These are phyloP conservation scores for Benincasa hispida DNA, from an alignment of 306 rosid genomes.

Conservation along the genomic window DNA sequence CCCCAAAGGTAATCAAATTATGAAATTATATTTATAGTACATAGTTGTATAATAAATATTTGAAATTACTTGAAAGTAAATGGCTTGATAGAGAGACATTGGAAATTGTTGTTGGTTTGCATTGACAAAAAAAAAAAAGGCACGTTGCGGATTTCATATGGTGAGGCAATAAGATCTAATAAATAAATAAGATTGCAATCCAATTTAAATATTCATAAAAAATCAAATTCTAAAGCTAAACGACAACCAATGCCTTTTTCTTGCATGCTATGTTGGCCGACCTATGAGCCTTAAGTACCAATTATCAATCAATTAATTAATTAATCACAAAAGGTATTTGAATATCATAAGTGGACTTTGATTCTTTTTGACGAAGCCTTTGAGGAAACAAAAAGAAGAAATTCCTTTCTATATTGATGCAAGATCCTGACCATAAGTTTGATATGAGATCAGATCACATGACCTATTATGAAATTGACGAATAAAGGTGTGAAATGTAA, in stretches of 20 bases:
- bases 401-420: too few relatives aligned
- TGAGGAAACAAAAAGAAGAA: not conserved
- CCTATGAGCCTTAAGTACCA: too few relatives aligned
- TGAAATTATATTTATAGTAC: not conserved
- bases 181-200: not conserved
- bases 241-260: not conserved
- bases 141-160: not conserved
- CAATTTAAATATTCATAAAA: not conserved
- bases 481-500: too few relatives aligned
- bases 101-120: not conserved
- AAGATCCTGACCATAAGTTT: too few relatives aligned
- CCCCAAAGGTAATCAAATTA: not conserved
- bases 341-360: not conserved
- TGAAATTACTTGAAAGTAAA: not conserved
- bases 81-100: too few relatives aligned
- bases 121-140: not conserved
- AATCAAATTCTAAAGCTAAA: not conserved
- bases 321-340: not conserved
- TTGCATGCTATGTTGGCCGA: too few relatives aligned
- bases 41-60: not conserved
- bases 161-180: not conserved
- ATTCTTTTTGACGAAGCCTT: not conserved
- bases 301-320: not conserved
- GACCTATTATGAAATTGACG: too few relatives aligned
- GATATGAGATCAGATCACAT: too few relatives aligned